Evolutionary conservation across 2,329 filamentous ascomycete species (phyloP).

Genomic region (Pseudocercospora crystallina): DNA sequence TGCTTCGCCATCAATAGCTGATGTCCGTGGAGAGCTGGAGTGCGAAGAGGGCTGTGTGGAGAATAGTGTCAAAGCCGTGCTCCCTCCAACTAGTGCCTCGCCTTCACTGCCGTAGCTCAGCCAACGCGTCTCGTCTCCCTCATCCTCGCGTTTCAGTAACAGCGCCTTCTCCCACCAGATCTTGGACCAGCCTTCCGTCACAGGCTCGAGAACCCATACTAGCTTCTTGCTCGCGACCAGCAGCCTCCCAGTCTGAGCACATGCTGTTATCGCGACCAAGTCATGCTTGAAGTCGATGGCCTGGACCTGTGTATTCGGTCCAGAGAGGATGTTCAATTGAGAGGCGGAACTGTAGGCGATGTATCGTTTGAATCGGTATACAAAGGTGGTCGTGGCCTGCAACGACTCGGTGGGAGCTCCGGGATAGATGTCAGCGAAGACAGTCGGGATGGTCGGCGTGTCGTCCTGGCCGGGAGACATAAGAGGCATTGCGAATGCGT

Average conservation of each 20-base stretch:
- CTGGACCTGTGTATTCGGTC: constrained; percentile 73
- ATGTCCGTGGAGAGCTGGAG: constrained; percentile 24
- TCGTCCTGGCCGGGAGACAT: constrained; percentile 27
- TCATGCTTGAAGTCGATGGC: constrained; percentile 63
- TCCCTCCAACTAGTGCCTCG: constrained; percentile 78
- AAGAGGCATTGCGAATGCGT: constrained; percentile 29
- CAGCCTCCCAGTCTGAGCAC: constrained; percentile 82
- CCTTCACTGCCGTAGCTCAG: constrained; percentile 86
- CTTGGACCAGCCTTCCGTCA: constrained; percentile 71
- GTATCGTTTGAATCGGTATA: constrained; percentile 71
- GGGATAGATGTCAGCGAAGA: constrained; percentile 61
- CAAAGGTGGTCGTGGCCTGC: constrained; percentile 72
- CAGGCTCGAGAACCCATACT: constrained; percentile 77
- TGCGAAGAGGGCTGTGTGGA: constrained; percentile 45
- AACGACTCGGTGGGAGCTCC: constrained; percentile 75
- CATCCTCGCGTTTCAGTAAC: constrained; percentile 51
- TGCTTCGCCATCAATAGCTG: constrained; percentile 34
- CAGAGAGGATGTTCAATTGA: constrained; percentile 79
- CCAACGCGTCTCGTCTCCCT: constrained; percentile 52
- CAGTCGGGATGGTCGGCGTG: constrained; percentile 11
- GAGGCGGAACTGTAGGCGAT: constrained; percentile 87
- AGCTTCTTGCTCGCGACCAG: constrained; percentile 67
- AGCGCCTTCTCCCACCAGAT: constrained; percentile 68
- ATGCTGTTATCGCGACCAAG: constrained; percentile 75
- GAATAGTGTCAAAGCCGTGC: constrained; percentile 68